Base-by-base conservation (phyloP, 208 protist species). In the Trichomonas vaginalis region DNA sequence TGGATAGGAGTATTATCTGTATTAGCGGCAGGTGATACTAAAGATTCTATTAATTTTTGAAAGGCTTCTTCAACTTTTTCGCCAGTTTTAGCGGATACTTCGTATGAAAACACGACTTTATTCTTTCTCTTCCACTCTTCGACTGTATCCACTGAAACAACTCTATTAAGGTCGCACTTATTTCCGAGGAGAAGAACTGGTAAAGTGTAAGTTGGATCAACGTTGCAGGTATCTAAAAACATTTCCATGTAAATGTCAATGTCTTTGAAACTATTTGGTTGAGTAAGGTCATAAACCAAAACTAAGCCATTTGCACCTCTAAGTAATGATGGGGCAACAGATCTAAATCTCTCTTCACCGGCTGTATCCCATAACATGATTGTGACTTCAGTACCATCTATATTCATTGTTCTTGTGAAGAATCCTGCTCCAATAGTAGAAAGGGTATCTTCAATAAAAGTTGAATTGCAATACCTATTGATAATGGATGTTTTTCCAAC, bases 341-440 rank as follows among this genome's bases (percentile, higher is more conserved):
- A 35, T 92, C 45, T 48, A 47, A 92, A 92, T 21, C 86, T 9
- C 32, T 92, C 86, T 51, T 92, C 86, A 39, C 86, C 86, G 39
- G 86, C 86, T 35, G 86, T 92, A 51, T 92, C 86, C 86, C 86
- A 92, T 39, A 92, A 32, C 86, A 92, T 92, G 1, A 92, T 40
- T 35, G 86, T 92, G 6, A 92, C 86, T 21, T 92, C 86, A 4
- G 86, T 51, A 15, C 45, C 45, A 35, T 92, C 45, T 17, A 92
- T 92, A 42, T 48, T 92, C 27, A 92, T 17, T 92, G 86, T 42
- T n/a, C 45, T 40, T 35, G 86, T 92, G 56, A 92, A 92, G 46
- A 92, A 92, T 56, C 86, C 86, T 21, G 86, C 86, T 17, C 86
- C 86, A 92, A 92, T 92, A 15, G 86, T 92, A 12, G 86, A 92